Conservation (phyloP, 1,139 yeast genomes). For the Diutina sp. region DNA sequence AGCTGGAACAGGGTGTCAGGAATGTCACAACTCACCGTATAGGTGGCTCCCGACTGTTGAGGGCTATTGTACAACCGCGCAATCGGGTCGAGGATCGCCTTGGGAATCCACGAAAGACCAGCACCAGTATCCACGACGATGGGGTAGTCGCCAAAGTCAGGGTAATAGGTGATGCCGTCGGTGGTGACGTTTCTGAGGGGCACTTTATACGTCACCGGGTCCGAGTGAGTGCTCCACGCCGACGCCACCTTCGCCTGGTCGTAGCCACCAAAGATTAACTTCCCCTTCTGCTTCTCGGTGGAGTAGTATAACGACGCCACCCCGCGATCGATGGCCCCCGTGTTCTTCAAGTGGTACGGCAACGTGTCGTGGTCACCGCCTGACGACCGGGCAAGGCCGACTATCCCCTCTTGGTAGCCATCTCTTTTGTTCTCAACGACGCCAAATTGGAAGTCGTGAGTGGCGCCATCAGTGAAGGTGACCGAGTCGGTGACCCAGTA, state of each 20-base stretch:
- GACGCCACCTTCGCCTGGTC: background rate
- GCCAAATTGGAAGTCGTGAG: background rate
- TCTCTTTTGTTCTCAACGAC: too few species aligned
- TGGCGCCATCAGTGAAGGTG: background rate
- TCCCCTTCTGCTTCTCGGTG: background rate
- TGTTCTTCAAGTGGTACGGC: background rate
- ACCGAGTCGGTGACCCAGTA: background rate
- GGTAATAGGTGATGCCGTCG: background rate
- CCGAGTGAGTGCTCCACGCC: background rate
- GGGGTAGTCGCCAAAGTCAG: background rate
- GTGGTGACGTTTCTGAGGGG: background rate
- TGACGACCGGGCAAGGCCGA: background rate
- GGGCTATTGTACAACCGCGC: background rate
- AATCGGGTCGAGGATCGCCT: background rate
- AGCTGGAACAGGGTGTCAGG: too few species aligned
- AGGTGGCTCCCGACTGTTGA: too few species aligned
- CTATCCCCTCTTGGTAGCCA: too few species aligned
- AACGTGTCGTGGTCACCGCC: background rate
- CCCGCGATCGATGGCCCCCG: background rate
- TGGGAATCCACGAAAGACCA: background rate
- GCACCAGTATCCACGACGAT: background rate
- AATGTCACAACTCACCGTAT: too few species aligned
- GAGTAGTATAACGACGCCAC: background rate
- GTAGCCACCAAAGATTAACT: background rate
- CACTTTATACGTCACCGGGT: too few species aligned